Evolutionary conservation across 805 yeast genomes (phyloP), one percentile per base, ranked within the genome.

Genomic region (Saturnispora saitoi): DNA sequence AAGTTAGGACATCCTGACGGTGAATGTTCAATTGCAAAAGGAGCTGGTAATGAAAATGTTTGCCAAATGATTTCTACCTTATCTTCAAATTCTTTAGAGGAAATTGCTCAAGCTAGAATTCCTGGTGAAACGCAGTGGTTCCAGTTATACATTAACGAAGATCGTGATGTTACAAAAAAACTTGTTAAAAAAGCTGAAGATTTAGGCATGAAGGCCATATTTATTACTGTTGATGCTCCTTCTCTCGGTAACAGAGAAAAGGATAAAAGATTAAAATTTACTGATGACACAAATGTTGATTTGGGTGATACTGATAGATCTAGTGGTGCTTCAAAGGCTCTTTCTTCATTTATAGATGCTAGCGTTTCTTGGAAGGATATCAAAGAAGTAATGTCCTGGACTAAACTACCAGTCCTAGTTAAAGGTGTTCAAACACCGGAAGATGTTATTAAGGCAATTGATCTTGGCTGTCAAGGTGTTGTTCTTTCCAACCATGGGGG

Each of bases 1-100:
- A 84, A 82, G 60, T 73, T 91, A 56, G 98, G 97, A 3, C 93
- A 90, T 60, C 88, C 88, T 2, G 96, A 87, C 37, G 98, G 98
- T 49, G 98, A 91, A 65, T 77, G 79, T 51, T 88, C 83, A 15
- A 76, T 91, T 54, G 88, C 97, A 1, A 72, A 83, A 59, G 88
- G 88, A n/a, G 85, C 95, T 28, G 87, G 80, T 37, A 72, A 75
- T 49, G 83, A 85, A 48, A 78, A 71, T 40, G 71, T 81, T 30
- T 79, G 84, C 49, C 97, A 90, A 66, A 90, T 90, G 98, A 82
- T 90, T 49, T 90, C 96, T 4, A 90, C 96, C 1, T 71, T 88
- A 57, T 91, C 97, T 1, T 85, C 95, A 5, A 86, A 89, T 62
- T 80, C 95, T 2, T 75, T 87, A 54, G 93, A 88, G 56, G 97